Evolutionary conservation across 1,284 basidiomycete genomes (phyloP), one percentile per base, ranked within the genome.

Genomic region (Trichosporon faecale): DNA sequence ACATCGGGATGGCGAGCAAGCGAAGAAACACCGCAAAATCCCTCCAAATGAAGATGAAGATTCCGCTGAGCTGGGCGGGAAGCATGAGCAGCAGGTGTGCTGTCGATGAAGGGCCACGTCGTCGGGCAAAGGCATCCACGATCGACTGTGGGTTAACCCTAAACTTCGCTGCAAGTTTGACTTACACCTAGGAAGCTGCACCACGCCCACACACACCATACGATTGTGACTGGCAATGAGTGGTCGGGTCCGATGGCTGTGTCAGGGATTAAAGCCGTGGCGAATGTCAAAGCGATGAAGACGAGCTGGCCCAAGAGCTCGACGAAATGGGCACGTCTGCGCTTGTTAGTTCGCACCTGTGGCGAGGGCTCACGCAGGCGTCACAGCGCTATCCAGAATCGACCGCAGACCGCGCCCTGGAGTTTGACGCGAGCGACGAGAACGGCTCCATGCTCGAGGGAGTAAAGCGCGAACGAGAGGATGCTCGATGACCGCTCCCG

Each of bases 181-280:
- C 72, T 65, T 57, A 70, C 69, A 7, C 69, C 67, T 29, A 68
- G 35, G 44, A 74, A 55, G 33, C 60, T 68, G 27, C 67, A 68
- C 67, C 69, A 74, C 3, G 70, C 52, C 70, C 70, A 74, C 29
- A 74, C 67, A 23, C 68, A 66, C 70, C 73, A 74, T 5, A 72
- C 68, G 16, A 71, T 74, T 2, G 44, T 57, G 2, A 67, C 68
- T 8, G 73, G 61, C 9, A 67, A 66, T 3, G 69, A 70, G 4
- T 55, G 68, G 55, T 70, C 70, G 21, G 57, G 64, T 12, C 64
- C 35, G 9, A 72, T 69, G 60, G 67, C 71, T 37, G 70, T 67
- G 18, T 72, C 73, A 3, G 73, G 73, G 3, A 70, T 60, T n/a
- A 74, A 55, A 12, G 70, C 70, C 0, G 71, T 72, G n/a, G 69